phyloP scores from a whole-genome alignment of 257 asterid genomes.

The Cruciata laevipes region DNA sequence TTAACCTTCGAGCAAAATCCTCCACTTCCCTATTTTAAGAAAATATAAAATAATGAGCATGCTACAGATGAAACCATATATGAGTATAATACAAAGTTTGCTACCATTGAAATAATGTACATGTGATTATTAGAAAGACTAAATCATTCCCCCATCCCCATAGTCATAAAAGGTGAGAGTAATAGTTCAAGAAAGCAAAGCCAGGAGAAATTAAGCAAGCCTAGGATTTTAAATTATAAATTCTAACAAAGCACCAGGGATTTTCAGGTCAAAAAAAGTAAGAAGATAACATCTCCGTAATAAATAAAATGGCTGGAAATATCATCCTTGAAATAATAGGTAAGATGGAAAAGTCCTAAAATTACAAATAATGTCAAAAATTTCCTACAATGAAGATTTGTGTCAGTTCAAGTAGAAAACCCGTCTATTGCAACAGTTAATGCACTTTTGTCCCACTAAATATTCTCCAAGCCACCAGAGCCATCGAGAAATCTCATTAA shows the following conservation, averaged over 20 bases:
- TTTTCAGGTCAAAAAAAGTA: background rate
- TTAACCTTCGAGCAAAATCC: conserved; percentile 90
- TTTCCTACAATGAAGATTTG: background rate
- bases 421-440: background rate
- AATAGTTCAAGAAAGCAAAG: background rate
- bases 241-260: background rate
- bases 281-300: background rate
- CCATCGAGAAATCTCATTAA: background rate
- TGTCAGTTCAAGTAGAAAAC: background rate
- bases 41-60: conserved; percentile 3
- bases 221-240: background rate
- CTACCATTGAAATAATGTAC: background rate
- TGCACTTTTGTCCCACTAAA: background rate
- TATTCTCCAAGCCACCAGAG: background rate
- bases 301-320: background rate
- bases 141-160: background rate
- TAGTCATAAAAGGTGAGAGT: background rate
- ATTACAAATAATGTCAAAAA: background rate
- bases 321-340: background rate
- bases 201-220: background rate
- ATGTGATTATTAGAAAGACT: background rate
- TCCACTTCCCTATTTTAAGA: conserved; percentile 71
- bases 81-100: background rate
- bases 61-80: background rate
- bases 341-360: background rate